Evolutionary conservation across 2,329 filamentous ascomycete species (phyloP).

Genomic region (Pseudogymnoascus sp.): DNA sequence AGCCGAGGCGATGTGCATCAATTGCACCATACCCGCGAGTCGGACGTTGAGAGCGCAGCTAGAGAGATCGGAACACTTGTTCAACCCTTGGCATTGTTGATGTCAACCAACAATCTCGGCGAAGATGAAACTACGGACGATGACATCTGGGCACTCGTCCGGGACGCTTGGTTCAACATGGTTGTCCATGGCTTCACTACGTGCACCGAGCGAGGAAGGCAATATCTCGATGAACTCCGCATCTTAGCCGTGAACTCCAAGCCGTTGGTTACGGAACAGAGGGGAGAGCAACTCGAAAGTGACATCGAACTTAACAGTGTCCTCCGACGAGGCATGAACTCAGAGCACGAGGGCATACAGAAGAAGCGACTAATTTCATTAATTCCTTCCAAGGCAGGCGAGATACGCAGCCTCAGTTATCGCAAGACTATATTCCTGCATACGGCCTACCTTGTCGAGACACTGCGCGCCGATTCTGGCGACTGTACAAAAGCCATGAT

Average conservation of each 20-base stretch:
- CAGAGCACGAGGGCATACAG: constrained; percentile 68
- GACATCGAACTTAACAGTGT: constrained; percentile 96
- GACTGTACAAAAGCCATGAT: constrained; percentile 83
- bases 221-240: constrained; percentile 67
- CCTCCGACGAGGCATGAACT: constrained; percentile 74
- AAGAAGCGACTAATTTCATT: constrained; percentile 69
- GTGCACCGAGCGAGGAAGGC: constrained; percentile 62
- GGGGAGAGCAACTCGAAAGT: constrained; percentile 84
- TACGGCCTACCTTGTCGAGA: constrained; percentile 82
- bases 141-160: constrained; percentile 56
- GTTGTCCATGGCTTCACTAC: constrained; percentile 84
- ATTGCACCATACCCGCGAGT: constrained; percentile 61
- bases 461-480: constrained; percentile 72
- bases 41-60: constrained; percentile 73
- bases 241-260: constrained; percentile 81
- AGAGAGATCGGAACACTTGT: constrained; percentile 82
- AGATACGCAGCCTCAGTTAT: constrained; percentile 78
- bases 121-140: constrained; percentile 50
- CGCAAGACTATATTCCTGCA: constrained; percentile 88
- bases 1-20: constrained; percentile 83
- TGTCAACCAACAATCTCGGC: constrained; percentile 56
- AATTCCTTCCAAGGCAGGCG: constrained; percentile 65
- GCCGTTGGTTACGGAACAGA: constrained; percentile 78
- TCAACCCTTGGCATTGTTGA: constrained; percentile 76
- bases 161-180: constrained; percentile 98